Percentiles rank a stretch among this genome's conserved stretches.
Evolutionary conservation across 371 early-diverging fungal genomes (phyloP).

Genomic region (Mucor indicus): DNA sequence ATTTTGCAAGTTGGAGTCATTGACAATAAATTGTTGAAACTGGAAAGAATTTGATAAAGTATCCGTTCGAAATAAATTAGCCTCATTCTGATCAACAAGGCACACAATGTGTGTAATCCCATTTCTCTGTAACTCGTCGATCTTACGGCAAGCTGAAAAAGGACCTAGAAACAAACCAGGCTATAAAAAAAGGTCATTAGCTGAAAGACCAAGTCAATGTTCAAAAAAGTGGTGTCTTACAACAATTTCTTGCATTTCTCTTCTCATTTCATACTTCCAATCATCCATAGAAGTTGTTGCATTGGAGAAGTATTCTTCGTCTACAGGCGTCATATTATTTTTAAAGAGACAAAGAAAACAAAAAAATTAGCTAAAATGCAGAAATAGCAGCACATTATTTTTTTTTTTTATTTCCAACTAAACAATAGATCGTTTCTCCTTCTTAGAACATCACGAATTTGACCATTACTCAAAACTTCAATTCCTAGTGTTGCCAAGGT

Average conservation of each 20-base stretch:
- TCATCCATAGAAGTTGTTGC: slow-evolving; percentile 41
- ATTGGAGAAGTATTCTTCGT: slow-evolving; percentile 5
- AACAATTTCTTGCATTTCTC: slow-evolving; percentile 82
- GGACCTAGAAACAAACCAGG: slow-evolving; percentile 81
- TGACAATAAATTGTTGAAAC: slow-evolving; percentile 51
- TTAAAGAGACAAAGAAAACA: background rate
- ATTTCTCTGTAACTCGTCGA: slow-evolving; percentile 39
- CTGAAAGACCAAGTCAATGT: too few species aligned
- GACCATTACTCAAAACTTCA: slow-evolving; percentile 27
- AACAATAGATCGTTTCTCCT: slow-evolving; percentile 37
- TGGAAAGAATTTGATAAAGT: slow-evolving; percentile 19
- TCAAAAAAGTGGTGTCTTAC: too few species aligned
- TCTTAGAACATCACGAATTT: slow-evolving; percentile 45
- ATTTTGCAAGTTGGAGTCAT: slow-evolving; percentile 64
- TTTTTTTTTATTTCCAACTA: slow-evolving; percentile 25
- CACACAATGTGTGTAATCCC: slow-evolving; percentile 78
- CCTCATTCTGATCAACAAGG: slow-evolving; percentile 66
- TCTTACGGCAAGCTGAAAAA: slow-evolving; percentile 65
- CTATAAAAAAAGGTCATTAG: slow-evolving; percentile 9
- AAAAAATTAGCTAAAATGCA: background rate
- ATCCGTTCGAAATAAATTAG: slow-evolving; percentile 35
- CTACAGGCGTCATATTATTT: background rate
- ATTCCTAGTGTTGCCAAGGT: slow-evolving; percentile 37
- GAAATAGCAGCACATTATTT: background rate
- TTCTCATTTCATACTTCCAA: slow-evolving; percentile 79